phyloP scores from a whole-genome alignment of 2,329 filamentous ascomycete genomes.

The Alternaria sp. region DNA sequence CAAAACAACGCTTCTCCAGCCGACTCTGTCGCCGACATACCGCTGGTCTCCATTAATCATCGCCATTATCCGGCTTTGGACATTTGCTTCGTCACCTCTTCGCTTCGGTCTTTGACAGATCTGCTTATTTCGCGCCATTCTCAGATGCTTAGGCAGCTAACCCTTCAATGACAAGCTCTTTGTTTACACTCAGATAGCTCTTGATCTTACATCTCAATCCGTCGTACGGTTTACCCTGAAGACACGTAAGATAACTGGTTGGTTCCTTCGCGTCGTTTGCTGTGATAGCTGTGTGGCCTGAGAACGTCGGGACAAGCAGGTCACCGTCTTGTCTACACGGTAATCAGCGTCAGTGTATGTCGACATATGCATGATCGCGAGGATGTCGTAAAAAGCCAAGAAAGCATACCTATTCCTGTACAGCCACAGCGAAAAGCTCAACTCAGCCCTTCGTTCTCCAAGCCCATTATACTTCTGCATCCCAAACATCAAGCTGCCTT shows the following conservation, averaged over 20 bases:
- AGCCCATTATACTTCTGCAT: conserved; percentile 5
- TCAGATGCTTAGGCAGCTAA: not conserved
- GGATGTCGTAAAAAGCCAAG: not conserved
- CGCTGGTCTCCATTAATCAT: rapidly evolving
- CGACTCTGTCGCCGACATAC: rapidly evolving
- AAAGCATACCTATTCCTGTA: conserved; percentile 4
- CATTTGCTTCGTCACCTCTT: not conserved
- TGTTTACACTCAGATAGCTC: conserved; percentile 18
- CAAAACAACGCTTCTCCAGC: not conserved
- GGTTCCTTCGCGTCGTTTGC: conserved; percentile 23
- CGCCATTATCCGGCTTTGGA: rapidly evolving
- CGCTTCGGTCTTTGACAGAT: not conserved
- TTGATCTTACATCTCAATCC: conserved; percentile 25
- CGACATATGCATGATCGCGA: no score
- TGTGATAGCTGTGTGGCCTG: conserved; percentile 18
- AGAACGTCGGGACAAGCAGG: not conserved
- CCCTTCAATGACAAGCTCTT: conserved; percentile 10
- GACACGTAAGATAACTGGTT: conserved; percentile 26
- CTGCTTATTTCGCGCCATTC: not conserved
- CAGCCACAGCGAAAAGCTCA: conserved; percentile 17
- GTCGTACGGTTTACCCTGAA: conserved; percentile 23
- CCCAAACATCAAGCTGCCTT: conserved; percentile 4
- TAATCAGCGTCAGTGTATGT: not conserved
- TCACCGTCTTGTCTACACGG: not conserved
- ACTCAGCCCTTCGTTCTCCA: conserved; percentile 9